Conservation (phyloP, 169 alveolate genomes). For the Amoebophrya sp. region DNA sequence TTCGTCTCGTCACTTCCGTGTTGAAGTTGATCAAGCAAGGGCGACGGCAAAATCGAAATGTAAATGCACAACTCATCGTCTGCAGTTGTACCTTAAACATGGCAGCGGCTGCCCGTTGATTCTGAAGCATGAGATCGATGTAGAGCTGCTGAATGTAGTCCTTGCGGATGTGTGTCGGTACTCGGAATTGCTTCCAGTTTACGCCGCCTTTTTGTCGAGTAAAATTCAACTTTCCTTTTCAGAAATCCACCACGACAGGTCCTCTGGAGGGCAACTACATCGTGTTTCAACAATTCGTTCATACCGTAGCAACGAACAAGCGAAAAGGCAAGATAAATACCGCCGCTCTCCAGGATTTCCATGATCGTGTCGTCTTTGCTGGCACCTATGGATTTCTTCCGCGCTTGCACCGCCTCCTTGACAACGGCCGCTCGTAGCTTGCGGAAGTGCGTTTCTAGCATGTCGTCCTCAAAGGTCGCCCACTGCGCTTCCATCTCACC, state of each 20-base stretch:
- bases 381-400: neutral
- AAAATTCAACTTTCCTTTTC: too few species aligned
- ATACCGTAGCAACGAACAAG: too few species aligned
- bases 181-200: neutral
- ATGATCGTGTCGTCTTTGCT: neutral
- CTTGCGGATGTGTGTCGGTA: neutral
- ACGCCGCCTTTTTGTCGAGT: neutral
- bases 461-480: neutral
- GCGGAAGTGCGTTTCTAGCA: neutral
- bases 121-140: neutral
- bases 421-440: neutral
- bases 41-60: too few species aligned
- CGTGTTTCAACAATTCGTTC: too few species aligned
- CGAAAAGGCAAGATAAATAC: neutral
- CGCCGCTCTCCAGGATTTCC: neutral
- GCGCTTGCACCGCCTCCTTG: neutral
- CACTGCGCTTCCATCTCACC: conserved; percentile 7
- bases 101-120: neutral
- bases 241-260: too few species aligned
- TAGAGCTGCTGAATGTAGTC: neutral
- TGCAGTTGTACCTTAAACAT: too few species aligned
- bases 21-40: too few species aligned
- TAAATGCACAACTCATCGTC: too few species aligned
- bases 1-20: too few species aligned
- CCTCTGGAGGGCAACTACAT: too few species aligned